Evolutionary conservation across 371 early-diverging fungal genomes (phyloP).

Genomic region (Saksenaea oblongispora): DNA sequence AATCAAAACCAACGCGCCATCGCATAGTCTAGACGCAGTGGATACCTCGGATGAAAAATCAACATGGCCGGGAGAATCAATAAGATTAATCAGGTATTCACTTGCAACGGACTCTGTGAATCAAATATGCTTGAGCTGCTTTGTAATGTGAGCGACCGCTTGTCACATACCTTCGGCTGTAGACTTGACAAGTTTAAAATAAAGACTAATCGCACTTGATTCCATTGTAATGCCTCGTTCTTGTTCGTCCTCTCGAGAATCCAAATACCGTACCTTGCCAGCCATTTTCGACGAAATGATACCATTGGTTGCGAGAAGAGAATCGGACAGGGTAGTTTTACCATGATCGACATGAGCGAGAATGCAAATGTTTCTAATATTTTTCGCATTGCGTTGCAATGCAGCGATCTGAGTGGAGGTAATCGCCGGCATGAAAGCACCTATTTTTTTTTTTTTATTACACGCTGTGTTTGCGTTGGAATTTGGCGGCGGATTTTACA

Average conservation of each 20-base stretch:
- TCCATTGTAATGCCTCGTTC: slow-evolving; percentile 99
- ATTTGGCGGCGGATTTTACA: too few relatives aligned
- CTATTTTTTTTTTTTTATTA: too few relatives aligned
- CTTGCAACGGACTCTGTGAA: slow-evolving; percentile 26
- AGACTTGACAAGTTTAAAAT: slow-evolving; percentile 71
- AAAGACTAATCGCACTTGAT: slow-evolving; percentile 93
- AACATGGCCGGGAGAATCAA: slow-evolving; percentile 99
- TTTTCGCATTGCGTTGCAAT: slow-evolving; percentile 63
- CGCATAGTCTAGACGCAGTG: slow-evolving; percentile 94
- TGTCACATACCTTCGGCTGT: slow-evolving; percentile 15
- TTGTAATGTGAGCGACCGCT: not conserved
- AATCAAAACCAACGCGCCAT: slow-evolving; percentile 96
- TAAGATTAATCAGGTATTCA: slow-evolving; percentile 94
- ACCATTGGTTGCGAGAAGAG: slow-evolving; percentile 95
- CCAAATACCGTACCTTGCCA: slow-evolving; percentile 98
- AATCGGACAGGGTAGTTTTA: slow-evolving; percentile 99
- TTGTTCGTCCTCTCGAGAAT: slow-evolving; percentile 99
- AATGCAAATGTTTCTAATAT: slow-evolving; percentile 95
- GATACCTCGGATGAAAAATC: slow-evolving; percentile 99
- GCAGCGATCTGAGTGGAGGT: slow-evolving; percentile 58
- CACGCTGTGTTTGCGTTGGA: too few relatives aligned
- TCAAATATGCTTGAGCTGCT: not conserved
- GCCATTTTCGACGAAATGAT: slow-evolving; percentile 96
- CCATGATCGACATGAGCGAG: slow-evolving; percentile 99
- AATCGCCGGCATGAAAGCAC: slow-evolving; percentile 63